Percentiles rank a stretch among this genome's conserved stretches.
These are phyloP conservation scores for Trametes coccinea DNA, from an alignment of 768 basidiomycete genomes.

Conservation along the genomic window DNA sequence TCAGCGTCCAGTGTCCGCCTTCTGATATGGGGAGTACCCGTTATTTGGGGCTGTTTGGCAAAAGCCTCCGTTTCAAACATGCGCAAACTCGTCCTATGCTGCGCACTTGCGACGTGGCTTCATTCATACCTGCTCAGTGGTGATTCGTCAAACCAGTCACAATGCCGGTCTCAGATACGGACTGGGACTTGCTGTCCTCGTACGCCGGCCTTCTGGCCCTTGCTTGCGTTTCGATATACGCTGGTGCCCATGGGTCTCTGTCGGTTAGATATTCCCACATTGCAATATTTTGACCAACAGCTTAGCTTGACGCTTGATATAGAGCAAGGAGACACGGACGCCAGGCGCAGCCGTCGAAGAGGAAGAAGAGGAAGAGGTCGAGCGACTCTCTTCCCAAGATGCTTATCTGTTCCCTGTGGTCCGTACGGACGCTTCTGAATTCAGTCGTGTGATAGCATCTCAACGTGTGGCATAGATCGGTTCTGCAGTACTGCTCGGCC, in stretches of 20 bases:
- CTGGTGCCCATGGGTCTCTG: conserved; percentile 68
- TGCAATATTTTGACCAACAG: neutral
- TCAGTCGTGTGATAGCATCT: neutral
- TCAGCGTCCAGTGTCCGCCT: neutral
- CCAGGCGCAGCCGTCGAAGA: conserved; percentile 41
- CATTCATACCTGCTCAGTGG: neutral
- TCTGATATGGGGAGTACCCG: neutral
- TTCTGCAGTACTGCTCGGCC: conserved; percentile 63
- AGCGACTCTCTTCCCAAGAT: conserved; percentile 63
- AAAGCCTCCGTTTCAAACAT: conserved; percentile 24
- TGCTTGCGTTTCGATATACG: conserved; percentile 67
- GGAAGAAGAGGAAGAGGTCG: conserved; percentile 59
- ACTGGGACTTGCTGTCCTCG: conserved; percentile 66
- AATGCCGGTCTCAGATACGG: conserved; percentile 23
- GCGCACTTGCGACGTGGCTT: conserved; percentile 13
- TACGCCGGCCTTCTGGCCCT: conserved; percentile 68
- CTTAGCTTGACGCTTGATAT: neutral
- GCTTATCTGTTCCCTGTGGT: conserved; percentile 80
- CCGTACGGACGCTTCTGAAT: conserved; percentile 31
- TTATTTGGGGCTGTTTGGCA: conserved; percentile 26
- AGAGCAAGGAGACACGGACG: conserved; percentile 21
- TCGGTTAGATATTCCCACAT: conserved; percentile 43
- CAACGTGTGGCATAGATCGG: conserved; percentile 50
- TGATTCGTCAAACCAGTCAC: neutral
- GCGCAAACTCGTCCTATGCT: conserved; percentile 22